A percentile compares a stretch with the other conserved stretches of the same genome.
Conservation (phyloP, 1,284 basidiomycete genomes). For the Austroboletus novae-zelandiae region DNA sequence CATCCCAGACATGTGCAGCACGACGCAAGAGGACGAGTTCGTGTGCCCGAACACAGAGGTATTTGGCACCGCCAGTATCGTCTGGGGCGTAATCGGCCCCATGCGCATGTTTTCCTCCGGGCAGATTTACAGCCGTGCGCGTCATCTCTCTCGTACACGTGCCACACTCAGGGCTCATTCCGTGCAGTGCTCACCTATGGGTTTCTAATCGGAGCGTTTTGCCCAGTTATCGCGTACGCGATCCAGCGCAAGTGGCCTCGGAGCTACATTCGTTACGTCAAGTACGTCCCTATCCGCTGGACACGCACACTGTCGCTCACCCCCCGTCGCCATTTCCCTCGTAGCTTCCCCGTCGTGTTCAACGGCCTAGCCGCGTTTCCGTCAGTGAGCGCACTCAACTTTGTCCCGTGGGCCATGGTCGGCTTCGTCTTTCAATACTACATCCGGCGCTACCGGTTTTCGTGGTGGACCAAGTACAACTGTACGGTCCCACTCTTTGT, state of each 20-base stretch:
- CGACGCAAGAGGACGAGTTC: conserved; percentile 28
- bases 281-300: conserved; percentile 26
- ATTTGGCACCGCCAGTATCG: conserved; percentile 40
- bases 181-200: conserved; percentile 39
- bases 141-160: not conserved
- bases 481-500: conserved; percentile 24
- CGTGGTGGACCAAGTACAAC: conserved; percentile 60
- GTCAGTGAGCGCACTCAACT: conserved; percentile 46
- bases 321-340: not conserved
- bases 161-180: conserved; percentile 1
- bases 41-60: conserved; percentile 40
- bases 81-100: conserved; percentile 46
- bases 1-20: conserved; percentile 27
- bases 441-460: conserved; percentile 45
- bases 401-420: conserved; percentile 47
- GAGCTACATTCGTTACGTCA: conserved; percentile 44
- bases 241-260: conserved; percentile 43
- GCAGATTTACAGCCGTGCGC: conserved; percentile 23
- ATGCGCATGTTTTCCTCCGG: conserved; percentile 27
- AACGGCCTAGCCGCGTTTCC: conserved; percentile 53
- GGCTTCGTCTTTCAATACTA: conserved; percentile 56
- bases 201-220: conserved; percentile 54
- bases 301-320: too few relatives aligned
- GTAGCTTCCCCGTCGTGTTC: conserved; percentile 51
- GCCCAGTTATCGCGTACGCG: conserved; percentile 41